Evolutionary conservation across 495 filamentous ascomycete genomes (phyloP), one percentile per base, ranked within the genome.

Genomic region (Talaromyces nanjingensis): DNA sequence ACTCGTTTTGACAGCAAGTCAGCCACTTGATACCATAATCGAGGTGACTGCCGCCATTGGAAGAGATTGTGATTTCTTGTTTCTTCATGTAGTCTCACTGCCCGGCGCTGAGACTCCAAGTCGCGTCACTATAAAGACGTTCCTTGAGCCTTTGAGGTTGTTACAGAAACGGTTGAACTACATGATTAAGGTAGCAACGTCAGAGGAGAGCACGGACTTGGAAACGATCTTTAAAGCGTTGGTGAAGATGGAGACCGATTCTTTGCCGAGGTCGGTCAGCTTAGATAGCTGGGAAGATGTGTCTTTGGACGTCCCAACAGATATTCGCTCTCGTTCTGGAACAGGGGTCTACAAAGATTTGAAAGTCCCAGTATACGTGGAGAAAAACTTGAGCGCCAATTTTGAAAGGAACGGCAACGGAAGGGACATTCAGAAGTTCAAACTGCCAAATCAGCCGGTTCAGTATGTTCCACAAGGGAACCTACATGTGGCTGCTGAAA

Each of bases 241-340:
- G 31, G 85, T 86, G 64, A 86, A 81, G 66, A 81, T 96, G 72
- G 91, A 93, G 67, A 81, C 77, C 42, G 87, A 87, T 18, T 79
- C 83, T 42, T 75, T 81, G 22, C 80, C 78, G 52, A 79, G 84
- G 63, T 88, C 85, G 47, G 86, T 90, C 24, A 93, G 90, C 69
- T 81, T 86, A 34, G 92, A 96, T 68, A 96, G 94, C 76, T 97
- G 93, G 93, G 94, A 98, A 70, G 92, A 97, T 68, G 77, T 93
- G 4, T 84, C 85, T 0, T 76, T 83, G 31, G 83, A 84, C 68
- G 86, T 86, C 1, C 86, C 88, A 12, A 79, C 83, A 25, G 91
- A 85, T 63, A 72, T 71, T 16, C 67, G 64, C 8, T 65, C 68
- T 33, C 64, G 65, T 14, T 68, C 64, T 20, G 70, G 63, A 1